Base-by-base conservation (phyloP, 371 early-diverging fungal species). In the Mortierella sp. region DNA sequence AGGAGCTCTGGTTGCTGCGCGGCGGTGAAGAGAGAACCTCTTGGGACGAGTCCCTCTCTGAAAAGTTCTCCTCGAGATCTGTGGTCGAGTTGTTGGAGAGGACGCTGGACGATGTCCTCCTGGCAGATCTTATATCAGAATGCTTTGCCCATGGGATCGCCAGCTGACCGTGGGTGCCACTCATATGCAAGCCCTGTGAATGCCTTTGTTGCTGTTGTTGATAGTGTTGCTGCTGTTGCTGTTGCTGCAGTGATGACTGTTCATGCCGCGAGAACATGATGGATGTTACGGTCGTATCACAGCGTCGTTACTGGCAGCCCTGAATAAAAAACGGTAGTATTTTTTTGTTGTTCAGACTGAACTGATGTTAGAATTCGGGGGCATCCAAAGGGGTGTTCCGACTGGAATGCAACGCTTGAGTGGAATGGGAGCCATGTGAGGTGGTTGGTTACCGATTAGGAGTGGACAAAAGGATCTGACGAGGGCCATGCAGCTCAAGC, bases 51-150 rank as follows among this genome's bases (percentile, higher is more conserved):
- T 68, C 73, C 53, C 74, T 74, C 64, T 73, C 74, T 9, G 82
- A 77, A 1, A 61, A 63, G 52, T 63, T 68, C 19, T 80, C 80
- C 19, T 80, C 80, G n/a, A 75, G 64, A 64, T 80, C 75, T 40
- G 80, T 80, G 43, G 76, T 63, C 24, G 80, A 80, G 70, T 75
- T 75, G 61, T 76, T 80, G 44, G 80, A 80, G n/a, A 81, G 34
- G n/a, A 77, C 74, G 29, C 77, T 70, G 39, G 82, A 69, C 22
- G 77, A 73, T 26, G 61, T 31, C 44, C 77, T 66, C 43, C 74
- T 70, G n/a, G 61, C 14, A 22, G 74, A 39, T 31, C 68, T 74
- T 74, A 77, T 48, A 37, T 77, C 78, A 9, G 68, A 43, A 29
- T 68, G 78, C 24, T 73, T 77, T 44, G 65, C 41, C 78, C 78